Conservation (phyloP, 2,329 filamentous ascomycete genomes). For the Aspergillus fischeri region DNA sequence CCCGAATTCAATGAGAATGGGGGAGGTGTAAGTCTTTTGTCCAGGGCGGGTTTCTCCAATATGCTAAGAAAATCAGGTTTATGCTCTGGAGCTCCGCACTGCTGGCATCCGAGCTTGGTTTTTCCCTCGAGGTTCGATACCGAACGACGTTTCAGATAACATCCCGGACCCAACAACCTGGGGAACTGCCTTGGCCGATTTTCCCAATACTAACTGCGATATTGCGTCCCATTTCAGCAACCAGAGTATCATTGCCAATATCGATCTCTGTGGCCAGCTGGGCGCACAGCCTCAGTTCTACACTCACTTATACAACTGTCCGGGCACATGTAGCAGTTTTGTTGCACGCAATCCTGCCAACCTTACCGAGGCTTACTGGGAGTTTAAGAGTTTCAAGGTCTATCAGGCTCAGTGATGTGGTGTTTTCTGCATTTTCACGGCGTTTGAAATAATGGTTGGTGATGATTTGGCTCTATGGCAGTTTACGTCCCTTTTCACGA, state of each 20-base stretch:
- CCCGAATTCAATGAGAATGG: constrained; percentile 49
- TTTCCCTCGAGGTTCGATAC: constrained; percentile 49
- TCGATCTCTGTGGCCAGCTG: constrained; percentile 60
- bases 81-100: constrained; percentile 58
- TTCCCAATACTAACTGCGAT: constrained; percentile 60
- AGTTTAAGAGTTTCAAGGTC: constrained; percentile 58
- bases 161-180: constrained; percentile 59
- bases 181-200: constrained; percentile 61
- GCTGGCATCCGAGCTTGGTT: constrained; percentile 63
- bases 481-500: background rate
- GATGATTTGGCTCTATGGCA: background rate
- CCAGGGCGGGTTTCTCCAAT: background rate
- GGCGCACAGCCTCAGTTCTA: constrained; percentile 38
- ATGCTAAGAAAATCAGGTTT: constrained; percentile 32
- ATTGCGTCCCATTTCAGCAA: constrained; percentile 59
- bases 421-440: background rate
- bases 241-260: constrained; percentile 63
- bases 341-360: constrained; percentile 55
- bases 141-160: constrained; percentile 49
- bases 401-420: constrained; percentile 40
- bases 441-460: background rate
- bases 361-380: constrained; percentile 62
- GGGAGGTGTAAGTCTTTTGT: constrained; percentile 45
- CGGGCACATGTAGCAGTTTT: constrained; percentile 54
- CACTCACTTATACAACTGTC: constrained; percentile 35